Evolutionary conservation across 345 rosid species (phyloP).

Genomic region (Populus deltoides): DNA sequence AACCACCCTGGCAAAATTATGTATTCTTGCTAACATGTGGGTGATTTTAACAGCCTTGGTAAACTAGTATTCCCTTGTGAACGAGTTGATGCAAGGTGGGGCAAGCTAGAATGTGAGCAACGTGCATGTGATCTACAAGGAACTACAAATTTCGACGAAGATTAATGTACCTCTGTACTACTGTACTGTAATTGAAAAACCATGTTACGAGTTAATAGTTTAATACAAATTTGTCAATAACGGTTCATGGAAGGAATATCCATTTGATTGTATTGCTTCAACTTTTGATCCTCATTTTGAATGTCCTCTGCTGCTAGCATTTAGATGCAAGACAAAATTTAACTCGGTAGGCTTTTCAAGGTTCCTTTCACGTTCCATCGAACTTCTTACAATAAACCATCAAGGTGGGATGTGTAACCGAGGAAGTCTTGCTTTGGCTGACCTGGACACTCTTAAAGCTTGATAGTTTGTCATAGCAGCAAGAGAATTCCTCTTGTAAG

Average conservation of each 20-base stretch:
- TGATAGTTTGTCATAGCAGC: neutral
- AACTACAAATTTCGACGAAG: constrained; percentile 21
- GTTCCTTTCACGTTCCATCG: neutral
- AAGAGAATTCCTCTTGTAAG: neutral
- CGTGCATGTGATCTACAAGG: constrained; percentile 82
- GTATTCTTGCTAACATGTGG: neutral
- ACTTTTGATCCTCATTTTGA: neutral
- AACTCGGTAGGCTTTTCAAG: neutral
- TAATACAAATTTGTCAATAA: neutral
- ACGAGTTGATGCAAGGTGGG: constrained; percentile 96
- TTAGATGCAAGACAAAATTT: neutral
- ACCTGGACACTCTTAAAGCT: neutral
- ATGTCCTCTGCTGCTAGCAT: neutral
- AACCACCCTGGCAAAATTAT: neutral
- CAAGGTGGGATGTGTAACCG: neutral
- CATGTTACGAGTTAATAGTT: neutral
- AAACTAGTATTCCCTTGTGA: constrained; percentile 70
- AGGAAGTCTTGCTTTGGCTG: neutral
- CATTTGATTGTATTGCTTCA: neutral
- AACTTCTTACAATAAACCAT: neutral
- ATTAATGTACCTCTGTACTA: neutral
- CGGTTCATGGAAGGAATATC: neutral
- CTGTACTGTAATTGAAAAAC: neutral
- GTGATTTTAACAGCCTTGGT: constrained; percentile 54
- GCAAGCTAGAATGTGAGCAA: constrained; percentile 92